Conservation (phyloP, 2,329 filamentous ascomycete species). For the Daldinia eschscholtzii region DNA sequence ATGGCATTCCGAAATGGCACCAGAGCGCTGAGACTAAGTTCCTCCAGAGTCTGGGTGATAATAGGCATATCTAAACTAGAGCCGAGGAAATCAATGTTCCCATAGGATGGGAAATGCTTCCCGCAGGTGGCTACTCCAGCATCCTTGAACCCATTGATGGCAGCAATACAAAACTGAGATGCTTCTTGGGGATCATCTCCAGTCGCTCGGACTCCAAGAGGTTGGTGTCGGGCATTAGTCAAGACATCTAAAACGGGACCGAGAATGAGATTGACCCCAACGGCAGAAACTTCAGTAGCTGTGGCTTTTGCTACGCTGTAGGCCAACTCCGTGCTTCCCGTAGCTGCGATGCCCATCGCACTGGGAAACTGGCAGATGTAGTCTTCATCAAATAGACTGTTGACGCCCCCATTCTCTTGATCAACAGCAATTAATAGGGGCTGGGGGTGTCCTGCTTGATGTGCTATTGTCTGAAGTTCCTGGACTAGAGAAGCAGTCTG, state of each 20-base stretch:
- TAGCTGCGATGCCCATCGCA: slow-evolving; percentile 96
- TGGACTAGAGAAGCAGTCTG: slow-evolving; percentile 89
- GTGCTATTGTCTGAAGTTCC: slow-evolving; percentile 92
- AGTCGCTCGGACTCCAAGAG: slow-evolving; percentile 87
- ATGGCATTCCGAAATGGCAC: slow-evolving; percentile 94
- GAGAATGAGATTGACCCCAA: slow-evolving; percentile 95
- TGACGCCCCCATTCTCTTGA: slow-evolving; percentile 98
- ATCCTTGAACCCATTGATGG: slow-evolving; percentile 92
- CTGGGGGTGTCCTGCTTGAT: slow-evolving; percentile 88
- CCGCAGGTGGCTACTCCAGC: slow-evolving; percentile 90
- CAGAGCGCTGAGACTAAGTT: slow-evolving; percentile 89
- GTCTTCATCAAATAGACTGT: slow-evolving; percentile 94
- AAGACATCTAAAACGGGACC: slow-evolving; percentile 94
- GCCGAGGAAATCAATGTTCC: slow-evolving; percentile 92
- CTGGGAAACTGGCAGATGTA: slow-evolving; percentile 97
- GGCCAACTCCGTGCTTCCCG: slow-evolving; percentile 84
- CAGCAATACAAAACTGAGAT: slow-evolving; percentile 90
- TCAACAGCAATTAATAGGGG: slow-evolving; percentile 92
- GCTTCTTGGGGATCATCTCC: slow-evolving; percentile 96
- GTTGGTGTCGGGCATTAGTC: slow-evolving; percentile 92
- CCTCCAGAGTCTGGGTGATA: slow-evolving; percentile 93
- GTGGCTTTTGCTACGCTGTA: slow-evolving; percentile 94
- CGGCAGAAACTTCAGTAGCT: slow-evolving; percentile 89
- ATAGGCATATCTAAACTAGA: slow-evolving; percentile 93
- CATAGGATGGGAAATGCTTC: slow-evolving; percentile 97